Evolutionary conservation across 23 red algal genomes (phyloP).

Genomic region (Gracilaria gracilis): DNA sequence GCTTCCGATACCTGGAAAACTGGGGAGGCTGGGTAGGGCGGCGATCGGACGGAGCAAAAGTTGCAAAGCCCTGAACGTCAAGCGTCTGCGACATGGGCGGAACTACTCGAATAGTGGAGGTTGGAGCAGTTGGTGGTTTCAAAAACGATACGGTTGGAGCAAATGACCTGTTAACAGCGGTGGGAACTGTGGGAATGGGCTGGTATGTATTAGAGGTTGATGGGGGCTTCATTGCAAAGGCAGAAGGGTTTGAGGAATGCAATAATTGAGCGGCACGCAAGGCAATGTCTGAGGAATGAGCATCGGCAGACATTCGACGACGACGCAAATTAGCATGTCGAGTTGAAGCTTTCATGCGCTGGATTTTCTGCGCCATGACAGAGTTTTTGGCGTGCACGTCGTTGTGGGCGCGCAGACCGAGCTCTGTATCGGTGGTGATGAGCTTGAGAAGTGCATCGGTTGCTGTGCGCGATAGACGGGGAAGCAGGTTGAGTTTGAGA

Average conservation of each 20-base stretch:
- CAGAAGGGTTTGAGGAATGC: background rate
- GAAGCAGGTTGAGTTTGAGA: slow-evolving; percentile 47
- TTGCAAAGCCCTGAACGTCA: background rate
- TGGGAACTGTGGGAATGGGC: background rate
- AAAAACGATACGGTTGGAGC: slow-evolving; percentile 39
- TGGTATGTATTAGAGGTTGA: background rate
- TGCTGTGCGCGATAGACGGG: slow-evolving; percentile 36
- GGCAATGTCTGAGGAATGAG: slow-evolving; percentile 24
- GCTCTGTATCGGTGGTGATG: slow-evolving; percentile 53
- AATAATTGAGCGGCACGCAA: slow-evolving; percentile 6
- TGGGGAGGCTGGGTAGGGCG: background rate
- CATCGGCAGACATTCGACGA: slow-evolving; percentile 42
- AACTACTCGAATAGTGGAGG: slow-evolving; percentile 10
- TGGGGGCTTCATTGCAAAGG: background rate
- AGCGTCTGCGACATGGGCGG: background rate
- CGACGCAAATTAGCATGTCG: slow-evolving; percentile 45
- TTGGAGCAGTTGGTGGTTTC: slow-evolving; percentile 27
- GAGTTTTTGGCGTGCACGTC: slow-evolving; percentile 43
- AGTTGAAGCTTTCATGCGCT: slow-evolving; percentile 23
- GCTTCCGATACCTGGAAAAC: slow-evolving; percentile 37
- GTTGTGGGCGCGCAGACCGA: slow-evolving; percentile 53
- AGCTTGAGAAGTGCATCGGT: slow-evolving; percentile 60
- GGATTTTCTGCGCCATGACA: slow-evolving; percentile 55
- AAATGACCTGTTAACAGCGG: slow-evolving; percentile 25
- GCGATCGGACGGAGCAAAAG: background rate